Base-by-base conservation (phyloP, 306 rosid species). In the Pueraria montana region DNA sequence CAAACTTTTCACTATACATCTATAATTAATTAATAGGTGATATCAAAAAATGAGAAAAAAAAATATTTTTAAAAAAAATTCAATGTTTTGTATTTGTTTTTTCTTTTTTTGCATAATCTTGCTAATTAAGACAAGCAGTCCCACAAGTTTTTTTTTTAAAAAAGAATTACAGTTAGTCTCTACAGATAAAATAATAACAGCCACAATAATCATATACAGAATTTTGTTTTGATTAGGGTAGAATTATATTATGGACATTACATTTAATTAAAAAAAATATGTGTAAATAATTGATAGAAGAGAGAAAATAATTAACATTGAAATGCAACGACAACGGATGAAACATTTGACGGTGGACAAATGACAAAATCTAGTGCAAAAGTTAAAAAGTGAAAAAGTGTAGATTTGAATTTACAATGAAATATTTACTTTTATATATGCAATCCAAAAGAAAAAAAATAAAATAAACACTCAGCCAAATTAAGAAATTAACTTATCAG, bases 291-390 rank as follows among this genome's bases (percentile, higher is more conserved):
- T 26, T 13, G 38, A 53, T 53, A 11, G 18, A 61, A 61, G 6
- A 27, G 30, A 20, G 56, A 23, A 21, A 21, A 45, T 9, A 21
- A 24, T 13, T 17, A 27, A 17, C 12, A 24, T 43, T 43, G 38
- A 71, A 4, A 46, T 16, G 13, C 14, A 71, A 67, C 11, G 12
- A 46, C 0, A 5, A 50, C 6, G 2, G 12, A 53, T 12, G 13
- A 53, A 53, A 18, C 36, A 74, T 18, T 30, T 30, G 21, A 34
- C 5, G 6, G 65, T 10, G 49, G 38, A 53, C 18, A 32, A 34
- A 53, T 34, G 79, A 34, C 50, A 74, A 74, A 73, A 74, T 34
- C 36, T 55, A 11, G 34, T 36, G 74, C 18, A 68, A 40, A 40
- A 40, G 74, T 40, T 10, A 66, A 52, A 30, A 74, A 18, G 78